Conservation (phyloP, 75 land plant genomes). For the Pinus tabuliformis region DNA sequence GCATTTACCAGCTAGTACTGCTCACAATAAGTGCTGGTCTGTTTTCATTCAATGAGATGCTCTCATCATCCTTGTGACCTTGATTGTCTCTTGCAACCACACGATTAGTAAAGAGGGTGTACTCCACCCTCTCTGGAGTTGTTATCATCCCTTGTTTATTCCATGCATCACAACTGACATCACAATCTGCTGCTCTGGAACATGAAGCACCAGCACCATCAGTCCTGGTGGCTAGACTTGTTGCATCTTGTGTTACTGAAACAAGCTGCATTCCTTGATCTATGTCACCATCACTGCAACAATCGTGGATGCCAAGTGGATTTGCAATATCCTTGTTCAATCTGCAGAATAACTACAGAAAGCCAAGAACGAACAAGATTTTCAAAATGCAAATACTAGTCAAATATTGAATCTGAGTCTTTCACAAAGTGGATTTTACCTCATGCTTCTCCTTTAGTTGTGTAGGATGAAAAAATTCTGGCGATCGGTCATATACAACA, state of each 20-base stretch:
- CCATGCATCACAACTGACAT: neutral
- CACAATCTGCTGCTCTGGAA: neutral
- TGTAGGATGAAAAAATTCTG: conserved; percentile 80
- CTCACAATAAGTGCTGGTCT: conserved; percentile 94
- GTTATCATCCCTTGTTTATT: neutral
- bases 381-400: neutral
- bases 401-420: neutral
- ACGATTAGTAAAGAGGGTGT: conserved; percentile 19
- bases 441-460: conserved; percentile 72
- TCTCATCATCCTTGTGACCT: conserved; percentile 1
- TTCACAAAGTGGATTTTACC: conserved; percentile 27
- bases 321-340: conserved; percentile 38
- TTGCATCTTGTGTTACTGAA: conserved; percentile 5
- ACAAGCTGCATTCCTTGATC: conserved; percentile 1
- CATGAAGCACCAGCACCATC: neutral
- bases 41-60: conserved; percentile 44
- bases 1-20: conserved; percentile 86
- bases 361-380: neutral
- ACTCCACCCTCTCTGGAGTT: neutral
- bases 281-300: conserved; percentile 41
- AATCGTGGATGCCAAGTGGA: conserved; percentile 56
- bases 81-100: conserved; percentile 10
- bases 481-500: conserved; percentile 91
- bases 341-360: conserved; percentile 73
- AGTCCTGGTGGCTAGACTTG: neutral